Base-by-base conservation (phyloP, 108 stramenopile species). In the Seminavis robusta region DNA sequence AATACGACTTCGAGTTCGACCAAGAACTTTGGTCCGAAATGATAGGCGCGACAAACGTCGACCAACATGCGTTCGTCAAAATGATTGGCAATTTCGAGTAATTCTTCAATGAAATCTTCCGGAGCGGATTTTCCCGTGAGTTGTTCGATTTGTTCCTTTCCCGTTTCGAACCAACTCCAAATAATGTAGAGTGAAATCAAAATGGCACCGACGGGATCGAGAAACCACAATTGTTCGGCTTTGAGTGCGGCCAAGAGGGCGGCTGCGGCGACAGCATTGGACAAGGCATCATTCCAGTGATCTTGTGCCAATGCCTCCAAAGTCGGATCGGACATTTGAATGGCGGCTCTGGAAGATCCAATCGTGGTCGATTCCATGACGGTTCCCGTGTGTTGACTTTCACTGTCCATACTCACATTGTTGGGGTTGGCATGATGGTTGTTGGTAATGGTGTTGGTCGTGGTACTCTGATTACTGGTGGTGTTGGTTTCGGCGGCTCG, bases 1-100 rank as follows among this genome's bases (percentile, higher is more conserved):
- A 97, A 63, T 31, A 97, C 94, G 17, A 95, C 86, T 59, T 97
- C 96, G 25, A 97, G 47, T 69, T 97, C 96, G 15, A 97, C 96
- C 54, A 94, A 61, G 50, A 90, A 97, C 56, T 90, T 90, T 30
- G 92, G 90, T 34, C 96, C 96, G 72, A 97, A 97, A 52, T 97
- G 94, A 56, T 97, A 97, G 33, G 94, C 94, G 3, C 94, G 73
- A 34, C 79, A 74, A 7, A 88, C 78, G 59, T 97, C 96, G 19
- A 94, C 88, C 25, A 67, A 49, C 74, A 95, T 77, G 41, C 80
- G 79, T 32, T 69, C 72, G 63, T 95, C 91, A 65, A 94, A 92
- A 37, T 71, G 68, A 15, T 71, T 66, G 0, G 92, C 94, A 42
- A 90, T 61, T 37, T 89, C 76, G 19, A 69, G 48, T 7, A 97